Conservation (phyloP, 257 asterid genomes). For the Asclepias syriaca region DNA sequence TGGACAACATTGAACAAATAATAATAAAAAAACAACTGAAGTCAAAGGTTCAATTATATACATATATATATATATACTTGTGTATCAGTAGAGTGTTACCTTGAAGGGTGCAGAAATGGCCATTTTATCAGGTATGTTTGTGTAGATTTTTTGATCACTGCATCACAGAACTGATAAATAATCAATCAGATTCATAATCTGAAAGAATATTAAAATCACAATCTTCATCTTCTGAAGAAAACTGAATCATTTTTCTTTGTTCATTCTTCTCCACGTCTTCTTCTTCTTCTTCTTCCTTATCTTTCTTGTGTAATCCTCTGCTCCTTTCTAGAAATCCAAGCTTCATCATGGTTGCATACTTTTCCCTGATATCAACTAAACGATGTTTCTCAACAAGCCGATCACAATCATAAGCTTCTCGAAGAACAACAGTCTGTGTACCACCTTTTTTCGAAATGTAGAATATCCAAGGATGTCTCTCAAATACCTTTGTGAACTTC, state of each 20-base stretch:
- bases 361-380: constrained; percentile 51
- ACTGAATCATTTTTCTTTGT: constrained; percentile 14
- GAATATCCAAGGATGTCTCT: constrained; percentile 84
- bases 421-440: constrained; percentile 67
- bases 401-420: constrained; percentile 75
- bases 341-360: constrained; percentile 58
- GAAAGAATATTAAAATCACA: constrained; percentile 38
- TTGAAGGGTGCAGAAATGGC: neutral
- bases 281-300: constrained; percentile 6
- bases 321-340: constrained; percentile 65
- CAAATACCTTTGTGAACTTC: constrained; percentile 84
- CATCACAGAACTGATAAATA: neutral
- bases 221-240: constrained; percentile 44
- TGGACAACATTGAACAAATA: too few species aligned
- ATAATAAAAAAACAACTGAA: too few species aligned
- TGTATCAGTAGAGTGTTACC: too few species aligned
- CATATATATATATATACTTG: too few species aligned
- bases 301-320: constrained; percentile 55
- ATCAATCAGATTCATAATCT: constrained; percentile 55
- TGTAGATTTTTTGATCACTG: neutral
- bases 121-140: neutral
- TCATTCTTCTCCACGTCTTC: constrained; percentile 21
- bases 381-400: constrained; percentile 65
- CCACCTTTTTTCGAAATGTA: constrained; percentile 73
- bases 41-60: too few species aligned